phyloP scores from a whole-genome alignment of 2,329 filamentous ascomycete species.

The Ustulina deusta region DNA sequence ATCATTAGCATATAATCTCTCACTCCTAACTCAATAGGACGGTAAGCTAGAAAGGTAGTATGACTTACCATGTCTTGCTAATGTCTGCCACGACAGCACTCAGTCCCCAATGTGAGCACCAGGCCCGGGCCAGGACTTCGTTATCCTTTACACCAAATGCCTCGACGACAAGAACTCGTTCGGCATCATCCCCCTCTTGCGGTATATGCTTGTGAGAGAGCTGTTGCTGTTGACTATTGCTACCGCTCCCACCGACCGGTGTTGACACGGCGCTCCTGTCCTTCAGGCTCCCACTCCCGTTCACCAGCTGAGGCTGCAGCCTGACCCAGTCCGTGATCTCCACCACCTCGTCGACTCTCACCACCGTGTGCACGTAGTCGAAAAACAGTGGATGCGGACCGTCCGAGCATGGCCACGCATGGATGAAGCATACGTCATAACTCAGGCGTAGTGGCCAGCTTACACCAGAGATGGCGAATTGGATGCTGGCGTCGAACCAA shows the following conservation, averaged over 20 bases:
- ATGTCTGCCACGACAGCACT: conserved; percentile 78
- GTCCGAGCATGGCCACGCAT: conserved; percentile 72
- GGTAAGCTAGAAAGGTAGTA: conserved; percentile 4
- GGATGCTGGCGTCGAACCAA: conserved; percentile 71
- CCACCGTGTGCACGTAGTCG: conserved; percentile 72
- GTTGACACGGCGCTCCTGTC: conserved; percentile 44
- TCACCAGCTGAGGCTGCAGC: conserved; percentile 41
- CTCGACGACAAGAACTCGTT: conserved; percentile 77
- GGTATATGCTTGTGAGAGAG: conserved; percentile 35
- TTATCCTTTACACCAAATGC: conserved; percentile 80
- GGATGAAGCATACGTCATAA: conserved; percentile 74
- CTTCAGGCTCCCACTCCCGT: conserved; percentile 38
- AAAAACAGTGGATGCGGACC: conserved; percentile 78
- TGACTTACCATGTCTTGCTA: conserved; percentile 72
- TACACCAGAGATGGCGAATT: conserved; percentile 72
- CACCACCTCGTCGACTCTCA: conserved; percentile 74
- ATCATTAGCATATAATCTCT: conserved; percentile 39
- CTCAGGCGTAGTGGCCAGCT: conserved; percentile 73
- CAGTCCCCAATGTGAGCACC: conserved; percentile 81
- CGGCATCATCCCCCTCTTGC: conserved; percentile 63
- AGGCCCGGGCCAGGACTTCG: conserved; percentile 79
- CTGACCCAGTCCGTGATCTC: conserved; percentile 74
- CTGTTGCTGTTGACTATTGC: conserved; percentile 26
- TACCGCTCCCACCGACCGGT: conserved; percentile 42
- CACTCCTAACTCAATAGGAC: neutral